Evolutionary conservation across 2,329 filamentous ascomycete genomes (phyloP).

Genomic region (Colletotrichum somersetense): DNA sequence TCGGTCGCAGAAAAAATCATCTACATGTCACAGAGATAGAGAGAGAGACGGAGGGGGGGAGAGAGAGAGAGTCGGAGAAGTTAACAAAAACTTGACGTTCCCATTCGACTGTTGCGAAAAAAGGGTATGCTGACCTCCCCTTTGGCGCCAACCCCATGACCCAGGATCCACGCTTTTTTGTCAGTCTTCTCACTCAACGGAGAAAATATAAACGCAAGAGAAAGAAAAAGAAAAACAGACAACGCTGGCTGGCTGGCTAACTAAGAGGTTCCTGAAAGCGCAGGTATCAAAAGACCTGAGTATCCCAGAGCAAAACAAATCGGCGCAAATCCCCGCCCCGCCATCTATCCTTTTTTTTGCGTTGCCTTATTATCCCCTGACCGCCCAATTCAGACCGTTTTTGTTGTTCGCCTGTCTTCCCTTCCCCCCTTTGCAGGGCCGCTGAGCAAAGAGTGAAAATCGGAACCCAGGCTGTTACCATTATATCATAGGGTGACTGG

Average conservation of each 20-base stretch:
- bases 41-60: too few relatives aligned
- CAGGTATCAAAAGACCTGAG: background rate
- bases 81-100: background rate
- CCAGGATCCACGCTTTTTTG: background rate
- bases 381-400: background rate
- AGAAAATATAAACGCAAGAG: background rate
- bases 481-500: background rate
- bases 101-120: background rate
- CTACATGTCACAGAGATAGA: background rate
- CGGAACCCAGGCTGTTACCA: background rate
- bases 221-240: background rate
- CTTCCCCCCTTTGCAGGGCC: too few relatives aligned
- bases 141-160: background rate
- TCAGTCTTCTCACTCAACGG: too few relatives aligned
- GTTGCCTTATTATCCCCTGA: background rate
- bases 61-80: too few relatives aligned
- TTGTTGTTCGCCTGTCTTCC: background rate
- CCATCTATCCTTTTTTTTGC: background rate
- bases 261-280: background rate
- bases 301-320: constrained; percentile 2
- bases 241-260: background rate
- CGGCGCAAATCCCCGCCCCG: background rate
- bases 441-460: background rate
- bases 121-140: background rate
- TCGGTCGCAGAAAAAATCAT: too few relatives aligned